A percentile compares a stretch with the other conserved stretches of the same genome.
phyloP scores from a whole-genome alignment of 164 flowering plant genomes.

The Kingdonia uniflora region DNA sequence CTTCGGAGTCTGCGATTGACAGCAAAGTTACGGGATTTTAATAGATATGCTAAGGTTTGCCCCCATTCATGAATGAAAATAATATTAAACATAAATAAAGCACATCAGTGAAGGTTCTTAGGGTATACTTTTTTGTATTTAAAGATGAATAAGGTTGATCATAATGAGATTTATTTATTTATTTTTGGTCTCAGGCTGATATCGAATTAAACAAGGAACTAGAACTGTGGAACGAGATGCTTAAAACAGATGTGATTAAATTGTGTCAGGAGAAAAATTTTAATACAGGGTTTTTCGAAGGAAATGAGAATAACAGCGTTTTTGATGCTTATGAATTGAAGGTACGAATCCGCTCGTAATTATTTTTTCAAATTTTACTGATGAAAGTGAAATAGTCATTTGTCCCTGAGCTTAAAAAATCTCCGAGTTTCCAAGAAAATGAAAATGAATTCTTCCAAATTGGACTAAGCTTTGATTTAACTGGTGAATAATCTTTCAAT shows the following conservation, averaged over 20 bases:
- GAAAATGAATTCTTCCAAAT: no score
- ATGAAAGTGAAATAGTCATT: background rate
- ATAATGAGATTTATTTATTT: no score
- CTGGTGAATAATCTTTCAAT: no score
- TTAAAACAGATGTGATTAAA: conserved; percentile 71
- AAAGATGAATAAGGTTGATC: no score
- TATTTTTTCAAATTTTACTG: no score
- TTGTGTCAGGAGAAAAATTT: conserved; percentile 94
- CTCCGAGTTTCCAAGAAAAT: no score
- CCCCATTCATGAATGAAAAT: no score
- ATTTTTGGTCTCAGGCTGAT: conserved; percentile 46
- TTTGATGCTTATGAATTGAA: conserved; percentile 95
- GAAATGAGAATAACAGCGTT: conserved; percentile 55
- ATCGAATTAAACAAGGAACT: conserved; percentile 71
- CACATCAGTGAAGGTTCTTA: no score
- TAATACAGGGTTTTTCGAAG: conserved; percentile 76
- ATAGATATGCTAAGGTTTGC: conserved; percentile 79
- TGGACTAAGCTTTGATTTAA: no score
- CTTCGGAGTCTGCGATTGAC: conserved; percentile 66
- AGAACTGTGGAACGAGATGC: conserved; percentile 96
- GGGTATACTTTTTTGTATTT: no score
- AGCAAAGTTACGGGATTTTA: conserved; percentile 85
- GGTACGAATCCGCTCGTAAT: conserved; percentile 25
- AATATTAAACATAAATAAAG: no score
- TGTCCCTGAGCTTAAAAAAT: background rate